Evolutionary conservation across 345 rosid genomes (phyloP).

Genomic region (Conringia planisiliqua): DNA sequence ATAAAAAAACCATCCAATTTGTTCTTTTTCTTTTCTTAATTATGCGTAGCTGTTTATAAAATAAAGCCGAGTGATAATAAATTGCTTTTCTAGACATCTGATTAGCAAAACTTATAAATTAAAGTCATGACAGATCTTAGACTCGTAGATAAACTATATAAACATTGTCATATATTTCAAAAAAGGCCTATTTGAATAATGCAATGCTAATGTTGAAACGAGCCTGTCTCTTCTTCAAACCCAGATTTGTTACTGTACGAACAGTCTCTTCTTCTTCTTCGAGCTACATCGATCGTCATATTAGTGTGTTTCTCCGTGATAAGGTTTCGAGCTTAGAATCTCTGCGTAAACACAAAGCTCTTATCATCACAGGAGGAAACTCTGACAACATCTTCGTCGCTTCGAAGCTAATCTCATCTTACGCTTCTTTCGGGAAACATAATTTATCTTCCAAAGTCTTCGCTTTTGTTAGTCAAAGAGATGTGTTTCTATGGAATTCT

Average conservation of each 20-base stretch:
- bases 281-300: slow-evolving; percentile 39
- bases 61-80: background rate
- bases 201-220: slow-evolving; percentile 19
- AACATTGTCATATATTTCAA: background rate
- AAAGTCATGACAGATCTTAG: background rate
- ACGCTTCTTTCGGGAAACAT: slow-evolving; percentile 39
- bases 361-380: slow-evolving; percentile 49
- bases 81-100: background rate
- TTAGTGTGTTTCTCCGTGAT: slow-evolving; percentile 34
- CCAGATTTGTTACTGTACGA: background rate
- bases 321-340: slow-evolving; percentile 22
- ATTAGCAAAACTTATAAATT: background rate
- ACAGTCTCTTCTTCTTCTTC: slow-evolving; percentile 23
- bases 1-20: background rate
- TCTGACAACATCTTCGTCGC: slow-evolving; percentile 50
- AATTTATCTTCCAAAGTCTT: slow-evolving; percentile 41
- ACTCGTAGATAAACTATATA: background rate
- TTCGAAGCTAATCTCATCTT: slow-evolving; percentile 58
- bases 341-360: slow-evolving; percentile 45
- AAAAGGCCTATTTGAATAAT: background rate
- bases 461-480: slow-evolving; percentile 36
- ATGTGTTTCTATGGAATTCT: slow-evolving; percentile 69
- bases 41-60: background rate
- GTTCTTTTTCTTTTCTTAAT: too few relatives aligned
- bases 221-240: slow-evolving; percentile 24